Conservation (phyloP, 768 basidiomycete species). For the Boletus subcaerulescens region DNA sequence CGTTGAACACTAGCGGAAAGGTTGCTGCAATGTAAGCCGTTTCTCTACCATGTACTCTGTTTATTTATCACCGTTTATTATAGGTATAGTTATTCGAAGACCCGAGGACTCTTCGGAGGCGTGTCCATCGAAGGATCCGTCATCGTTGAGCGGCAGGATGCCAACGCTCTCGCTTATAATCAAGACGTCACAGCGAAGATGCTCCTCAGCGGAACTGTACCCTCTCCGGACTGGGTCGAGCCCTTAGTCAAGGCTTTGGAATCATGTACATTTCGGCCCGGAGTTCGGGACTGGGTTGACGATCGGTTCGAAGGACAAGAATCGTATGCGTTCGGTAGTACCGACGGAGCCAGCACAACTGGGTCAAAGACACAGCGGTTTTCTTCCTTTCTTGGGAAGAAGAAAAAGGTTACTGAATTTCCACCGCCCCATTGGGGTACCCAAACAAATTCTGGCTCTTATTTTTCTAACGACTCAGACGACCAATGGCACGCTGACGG, state of each 20-base stretch:
- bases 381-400: slow-evolving; percentile 34
- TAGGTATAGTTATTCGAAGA: slow-evolving; percentile 91
- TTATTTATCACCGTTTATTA: neutral
- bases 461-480: slow-evolving; percentile 41
- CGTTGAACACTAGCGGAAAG: slow-evolving; percentile 80
- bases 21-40: slow-evolving; percentile 80
- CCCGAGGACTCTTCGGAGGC: slow-evolving; percentile 91
- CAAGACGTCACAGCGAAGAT: slow-evolving; percentile 72
- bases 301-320: slow-evolving; percentile 41
- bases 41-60: neutral
- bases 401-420: slow-evolving; percentile 50
- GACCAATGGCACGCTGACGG: slow-evolving; percentile 31
- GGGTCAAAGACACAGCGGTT: slow-evolving; percentile 38
- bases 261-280: slow-evolving; percentile 66
- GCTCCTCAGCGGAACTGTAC: slow-evolving; percentile 74
- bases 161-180: slow-evolving; percentile 78
- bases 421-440: slow-evolving; percentile 66
- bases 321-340: slow-evolving; percentile 54
- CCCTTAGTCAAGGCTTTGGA: slow-evolving; percentile 73
- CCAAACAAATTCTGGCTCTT: slow-evolving; percentile 49
- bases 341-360: slow-evolving; percentile 4
- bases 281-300: slow-evolving; percentile 62
- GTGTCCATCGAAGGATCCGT: slow-evolving; percentile 86
- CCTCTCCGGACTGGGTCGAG: slow-evolving; percentile 77
- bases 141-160: slow-evolving; percentile 92